Evolutionary conservation across 257 asterid species (phyloP).

Genomic region (Solanum chiquidenum): DNA sequence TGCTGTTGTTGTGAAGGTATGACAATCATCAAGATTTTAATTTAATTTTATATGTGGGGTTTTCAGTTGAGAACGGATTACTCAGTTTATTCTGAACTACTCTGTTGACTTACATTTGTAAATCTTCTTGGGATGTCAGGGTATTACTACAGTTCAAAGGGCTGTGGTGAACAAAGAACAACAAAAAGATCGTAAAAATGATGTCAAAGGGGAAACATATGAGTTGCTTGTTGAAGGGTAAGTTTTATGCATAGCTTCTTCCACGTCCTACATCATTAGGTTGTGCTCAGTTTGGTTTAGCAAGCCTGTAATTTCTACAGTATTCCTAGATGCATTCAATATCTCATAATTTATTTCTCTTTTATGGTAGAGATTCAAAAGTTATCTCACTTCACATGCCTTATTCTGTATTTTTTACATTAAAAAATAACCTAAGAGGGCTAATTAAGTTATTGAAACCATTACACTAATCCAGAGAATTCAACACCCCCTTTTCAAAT

Average conservation of each 20-base stretch:
- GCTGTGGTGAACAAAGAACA: constrained; percentile 55
- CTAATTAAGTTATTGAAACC: neutral
- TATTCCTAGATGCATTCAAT: neutral
- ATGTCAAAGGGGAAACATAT: constrained; percentile 23
- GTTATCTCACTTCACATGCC: neutral
- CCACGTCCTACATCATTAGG: neutral
- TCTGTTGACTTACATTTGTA: neutral
- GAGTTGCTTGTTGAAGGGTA: constrained; percentile 90
- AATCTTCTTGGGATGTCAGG: constrained; percentile 32
- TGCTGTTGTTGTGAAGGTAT: constrained; percentile 73
- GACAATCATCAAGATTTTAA: neutral
- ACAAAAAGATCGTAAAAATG: neutral
- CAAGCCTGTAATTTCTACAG: neutral
- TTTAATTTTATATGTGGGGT: neutral
- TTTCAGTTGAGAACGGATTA: neutral
- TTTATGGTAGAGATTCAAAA: neutral
- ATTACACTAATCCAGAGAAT: neutral
- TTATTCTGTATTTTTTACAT: neutral
- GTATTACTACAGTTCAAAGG: constrained; percentile 72
- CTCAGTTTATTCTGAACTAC: neutral
- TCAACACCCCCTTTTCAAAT: neutral
- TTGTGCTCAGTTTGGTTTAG: neutral
- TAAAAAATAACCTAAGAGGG: neutral
- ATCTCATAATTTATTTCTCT: neutral
- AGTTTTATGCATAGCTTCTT: constrained; percentile 5